A percentile compares a stretch with the other conserved stretches of the same genome.
Conservation (phyloP, 2,329 filamentous ascomycete genomes). For the Cephalotrichum gorgonifer region DNA sequence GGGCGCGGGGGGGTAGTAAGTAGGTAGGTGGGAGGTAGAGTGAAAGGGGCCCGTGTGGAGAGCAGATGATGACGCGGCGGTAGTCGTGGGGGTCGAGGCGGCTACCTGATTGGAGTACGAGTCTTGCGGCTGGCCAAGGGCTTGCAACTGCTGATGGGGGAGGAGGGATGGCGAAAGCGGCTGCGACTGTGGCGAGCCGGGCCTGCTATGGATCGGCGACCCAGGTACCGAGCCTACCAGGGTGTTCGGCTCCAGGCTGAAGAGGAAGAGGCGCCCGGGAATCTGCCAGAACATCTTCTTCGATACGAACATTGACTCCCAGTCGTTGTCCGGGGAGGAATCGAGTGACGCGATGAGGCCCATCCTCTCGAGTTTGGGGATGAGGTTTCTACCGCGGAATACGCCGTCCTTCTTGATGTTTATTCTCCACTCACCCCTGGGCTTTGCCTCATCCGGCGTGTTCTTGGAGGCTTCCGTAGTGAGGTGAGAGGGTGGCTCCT, state of each 20-base stretch:
- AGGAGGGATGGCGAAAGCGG: constrained; percentile 27
- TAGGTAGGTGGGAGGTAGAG: constrained; percentile 76
- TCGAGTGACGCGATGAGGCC: constrained; percentile 70
- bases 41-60: constrained; percentile 59
- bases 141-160: neutral
- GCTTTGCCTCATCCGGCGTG: constrained; percentile 61
- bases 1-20: constrained; percentile 79
- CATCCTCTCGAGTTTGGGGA: constrained; percentile 91
- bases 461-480: constrained; percentile 50
- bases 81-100: constrained; percentile 16
- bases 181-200: constrained; percentile 27
- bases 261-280: constrained; percentile 77
- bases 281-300: constrained; percentile 85
- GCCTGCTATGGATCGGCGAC: constrained; percentile 5
- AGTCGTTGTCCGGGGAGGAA: constrained; percentile 56
- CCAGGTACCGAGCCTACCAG: neutral
- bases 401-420: constrained; percentile 81
- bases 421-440: constrained; percentile 78
- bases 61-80: constrained; percentile 19
- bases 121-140: neutral
- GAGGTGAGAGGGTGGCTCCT: constrained; percentile 56
- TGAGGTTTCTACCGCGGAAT: constrained; percentile 68
- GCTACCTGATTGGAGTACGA: constrained; percentile 27
- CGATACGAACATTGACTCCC: constrained; percentile 69
- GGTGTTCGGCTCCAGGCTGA: constrained; percentile 59